Conservation (phyloP, 2,329 filamentous ascomycete species). For the Stagonosporopsis tanaceti region DNA sequence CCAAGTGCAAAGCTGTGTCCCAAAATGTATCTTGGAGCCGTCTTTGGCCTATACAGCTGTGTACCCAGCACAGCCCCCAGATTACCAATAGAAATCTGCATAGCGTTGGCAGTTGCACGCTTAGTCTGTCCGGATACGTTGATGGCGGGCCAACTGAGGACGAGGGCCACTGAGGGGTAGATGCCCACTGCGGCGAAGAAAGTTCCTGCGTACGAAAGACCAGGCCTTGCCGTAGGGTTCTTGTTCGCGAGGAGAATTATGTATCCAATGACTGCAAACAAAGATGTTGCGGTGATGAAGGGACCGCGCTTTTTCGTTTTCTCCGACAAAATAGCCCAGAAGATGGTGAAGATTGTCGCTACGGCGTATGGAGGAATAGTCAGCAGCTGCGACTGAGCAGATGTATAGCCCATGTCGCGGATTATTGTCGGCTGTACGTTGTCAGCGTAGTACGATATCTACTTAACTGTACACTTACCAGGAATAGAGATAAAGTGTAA, state of each 20-base stretch:
- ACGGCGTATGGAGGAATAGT: conserved; percentile 56
- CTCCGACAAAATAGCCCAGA: conserved; percentile 46
- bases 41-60: conserved; percentile 48
- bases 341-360: conserved; percentile 48
- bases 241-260: conserved; percentile 49
- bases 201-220: conserved; percentile 48
- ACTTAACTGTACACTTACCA: conserved; percentile 37
- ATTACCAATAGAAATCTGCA: conserved; percentile 62
- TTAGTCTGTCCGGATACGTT: conserved; percentile 64
- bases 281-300: conserved; percentile 47
- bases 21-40: conserved; percentile 45
- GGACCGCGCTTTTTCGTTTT: conserved; percentile 40
- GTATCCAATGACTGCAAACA: conserved; percentile 48
- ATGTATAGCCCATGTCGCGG: conserved; percentile 53
- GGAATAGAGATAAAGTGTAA: conserved; percentile 49
- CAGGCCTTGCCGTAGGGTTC: conserved; percentile 41
- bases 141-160: conserved; percentile 61
- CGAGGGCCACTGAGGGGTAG: conserved; percentile 50
- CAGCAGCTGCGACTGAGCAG: conserved; percentile 54
- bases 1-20: conserved; percentile 49
- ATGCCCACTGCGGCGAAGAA: conserved; percentile 52
- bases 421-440: conserved; percentile 61
- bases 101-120: conserved; percentile 58
- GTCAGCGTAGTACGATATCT: not conserved
- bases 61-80: conserved; percentile 52